Percentiles rank a stretch among this genome's conserved stretches.
Evolutionary conservation across 331 rosid genomes (phyloP).

Genomic region (Quercus tomentella): DNA sequence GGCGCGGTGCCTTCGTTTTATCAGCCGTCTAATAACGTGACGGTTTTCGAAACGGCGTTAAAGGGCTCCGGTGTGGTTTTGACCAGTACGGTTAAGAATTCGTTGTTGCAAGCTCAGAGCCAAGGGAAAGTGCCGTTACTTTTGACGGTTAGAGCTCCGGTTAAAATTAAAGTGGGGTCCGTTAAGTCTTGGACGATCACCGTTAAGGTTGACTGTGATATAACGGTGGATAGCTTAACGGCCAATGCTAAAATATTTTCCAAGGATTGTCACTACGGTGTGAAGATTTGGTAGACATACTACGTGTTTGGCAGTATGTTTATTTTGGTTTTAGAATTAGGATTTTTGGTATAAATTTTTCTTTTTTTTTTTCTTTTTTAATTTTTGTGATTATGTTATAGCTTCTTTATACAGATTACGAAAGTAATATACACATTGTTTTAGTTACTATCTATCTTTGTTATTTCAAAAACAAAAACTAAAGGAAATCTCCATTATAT

Average conservation of each 20-base stretch:
- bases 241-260: slow-evolving; percentile 45
- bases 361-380: background rate
- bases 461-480: too few relatives aligned
- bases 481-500: too few relatives aligned
- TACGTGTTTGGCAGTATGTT: background rate
- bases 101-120: slow-evolving; percentile 26
- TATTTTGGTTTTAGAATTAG: background rate
- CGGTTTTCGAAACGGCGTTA: slow-evolving; percentile 42
- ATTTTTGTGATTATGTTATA: background rate
- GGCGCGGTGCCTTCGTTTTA: slow-evolving; percentile 62
- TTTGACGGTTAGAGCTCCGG: slow-evolving; percentile 45
- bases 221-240: slow-evolving; percentile 51
- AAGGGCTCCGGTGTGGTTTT: slow-evolving; percentile 39
- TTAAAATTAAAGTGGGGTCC: slow-evolving; percentile 50
- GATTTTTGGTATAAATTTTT: background rate
- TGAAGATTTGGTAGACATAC: slow-evolving; percentile 35
- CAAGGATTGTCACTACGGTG: slow-evolving; percentile 38
- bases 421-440: background rate
- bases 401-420: background rate
- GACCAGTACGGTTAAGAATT: slow-evolving; percentile 13
- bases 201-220: slow-evolving; percentile 46
- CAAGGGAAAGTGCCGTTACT: slow-evolving; percentile 45
- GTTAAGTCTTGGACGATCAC: slow-evolving; percentile 60
- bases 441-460: too few relatives aligned
- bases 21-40: slow-evolving; percentile 63